Evolutionary conservation across 2,329 filamentous ascomycete genomes (phyloP).

Genomic region (Anisogramma anomala): DNA sequence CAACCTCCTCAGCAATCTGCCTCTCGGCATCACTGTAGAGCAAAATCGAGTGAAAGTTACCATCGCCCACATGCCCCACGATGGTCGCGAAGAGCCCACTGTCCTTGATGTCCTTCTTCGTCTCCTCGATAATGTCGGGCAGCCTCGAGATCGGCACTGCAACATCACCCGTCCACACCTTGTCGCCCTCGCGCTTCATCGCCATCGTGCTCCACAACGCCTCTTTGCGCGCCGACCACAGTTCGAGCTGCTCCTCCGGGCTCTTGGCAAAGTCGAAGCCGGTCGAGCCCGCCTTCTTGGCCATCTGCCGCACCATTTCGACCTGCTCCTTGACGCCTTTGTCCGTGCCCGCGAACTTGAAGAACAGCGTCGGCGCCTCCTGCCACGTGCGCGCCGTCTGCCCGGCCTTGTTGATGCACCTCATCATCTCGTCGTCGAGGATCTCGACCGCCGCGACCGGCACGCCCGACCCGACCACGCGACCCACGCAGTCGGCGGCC

Average conservation of each 20-base stretch:
- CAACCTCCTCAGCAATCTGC: slow-evolving; percentile 54
- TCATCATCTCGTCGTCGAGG: slow-evolving; percentile 84
- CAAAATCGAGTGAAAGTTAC: slow-evolving; percentile 63
- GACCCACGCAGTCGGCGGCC: slow-evolving; percentile 68
- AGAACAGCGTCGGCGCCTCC: slow-evolving; percentile 67
- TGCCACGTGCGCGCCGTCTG: slow-evolving; percentile 56
- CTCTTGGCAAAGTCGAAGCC: slow-evolving; percentile 68
- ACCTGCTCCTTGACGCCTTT: slow-evolving; percentile 69
- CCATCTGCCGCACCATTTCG: slow-evolving; percentile 50
- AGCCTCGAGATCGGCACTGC: slow-evolving; percentile 51
- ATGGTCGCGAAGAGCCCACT: slow-evolving; percentile 38
- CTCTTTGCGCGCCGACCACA: slow-evolving; percentile 45
- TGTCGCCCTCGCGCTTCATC: slow-evolving; percentile 36
- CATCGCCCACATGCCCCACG: slow-evolving; percentile 65
- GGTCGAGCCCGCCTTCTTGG: slow-evolving; percentile 48
- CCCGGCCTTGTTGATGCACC: slow-evolving; percentile 53
- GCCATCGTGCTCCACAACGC: slow-evolving; percentile 45
- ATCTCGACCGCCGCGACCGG: slow-evolving; percentile 88
- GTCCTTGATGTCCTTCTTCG: slow-evolving; percentile 30
- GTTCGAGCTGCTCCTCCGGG: slow-evolving; percentile 57
- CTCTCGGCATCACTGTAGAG: slow-evolving; percentile 56
- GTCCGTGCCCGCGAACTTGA: slow-evolving; percentile 69
- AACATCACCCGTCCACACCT: slow-evolving; percentile 58
- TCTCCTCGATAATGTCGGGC: slow-evolving; percentile 33
- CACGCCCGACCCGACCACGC: slow-evolving; percentile 68